A percentile compares a stretch with the other conserved stretches of the same genome.
Conservation (phyloP, 2,329 filamentous ascomycete species). For the Stemphylium beticola region DNA sequence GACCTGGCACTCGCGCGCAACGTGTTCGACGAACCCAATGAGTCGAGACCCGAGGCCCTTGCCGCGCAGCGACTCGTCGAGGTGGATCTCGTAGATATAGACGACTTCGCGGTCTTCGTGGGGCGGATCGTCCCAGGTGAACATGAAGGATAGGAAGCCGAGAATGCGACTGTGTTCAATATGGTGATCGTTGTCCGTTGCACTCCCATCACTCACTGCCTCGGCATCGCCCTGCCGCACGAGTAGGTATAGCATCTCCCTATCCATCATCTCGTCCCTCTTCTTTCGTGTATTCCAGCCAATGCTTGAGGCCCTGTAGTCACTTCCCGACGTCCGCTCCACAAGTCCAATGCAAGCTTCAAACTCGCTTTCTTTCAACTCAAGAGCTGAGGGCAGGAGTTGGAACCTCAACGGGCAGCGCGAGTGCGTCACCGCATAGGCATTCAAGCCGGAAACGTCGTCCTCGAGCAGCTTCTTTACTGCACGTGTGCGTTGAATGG, state of each 20-base stretch:
- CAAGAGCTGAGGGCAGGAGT: slow-evolving; percentile 30
- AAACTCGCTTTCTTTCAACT: slow-evolving; percentile 50
- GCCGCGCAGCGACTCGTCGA: slow-evolving; percentile 63
- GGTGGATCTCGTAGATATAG: slow-evolving; percentile 82
- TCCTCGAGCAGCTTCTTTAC: slow-evolving; percentile 12
- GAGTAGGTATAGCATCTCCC: slow-evolving; percentile 72
- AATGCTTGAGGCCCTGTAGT: slow-evolving; percentile 67
- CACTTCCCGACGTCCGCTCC: slow-evolving; percentile 65
- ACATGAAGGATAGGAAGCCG: slow-evolving; percentile 67
- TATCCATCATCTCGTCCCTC: slow-evolving; percentile 69
- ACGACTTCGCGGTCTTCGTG: slow-evolving; percentile 61
- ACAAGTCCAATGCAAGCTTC: slow-evolving; percentile 63
- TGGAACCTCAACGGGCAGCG: slow-evolving; percentile 17
- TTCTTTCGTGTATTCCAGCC: slow-evolving; percentile 71
- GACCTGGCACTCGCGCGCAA: slow-evolving; percentile 63
- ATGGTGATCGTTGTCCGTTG: not conserved
- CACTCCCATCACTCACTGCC: not conserved
- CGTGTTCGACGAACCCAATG: slow-evolving; percentile 61
- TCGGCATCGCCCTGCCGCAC: slow-evolving; percentile 31
- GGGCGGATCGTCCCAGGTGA: slow-evolving; percentile 65
- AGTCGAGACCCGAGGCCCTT: slow-evolving; percentile 67
- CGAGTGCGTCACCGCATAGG: slow-evolving; percentile 1
- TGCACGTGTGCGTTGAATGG: not conserved
- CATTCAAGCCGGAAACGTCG: slow-evolving; percentile 3
- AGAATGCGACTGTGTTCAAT: slow-evolving; percentile 17